phyloP scores from a whole-genome alignment of 441 rosid genomes.

The Mallotus japonicus region DNA sequence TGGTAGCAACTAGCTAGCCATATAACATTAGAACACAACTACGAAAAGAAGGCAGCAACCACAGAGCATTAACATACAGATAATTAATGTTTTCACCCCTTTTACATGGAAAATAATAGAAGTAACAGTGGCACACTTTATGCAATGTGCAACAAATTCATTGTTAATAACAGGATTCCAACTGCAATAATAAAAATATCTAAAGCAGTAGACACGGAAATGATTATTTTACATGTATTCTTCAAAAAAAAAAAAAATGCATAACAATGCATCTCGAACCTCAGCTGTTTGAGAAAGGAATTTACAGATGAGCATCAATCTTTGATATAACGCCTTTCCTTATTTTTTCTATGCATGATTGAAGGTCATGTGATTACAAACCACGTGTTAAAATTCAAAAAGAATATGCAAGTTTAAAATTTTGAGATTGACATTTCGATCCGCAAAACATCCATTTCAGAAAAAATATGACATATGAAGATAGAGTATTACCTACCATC shows the following conservation, averaged over 20 bases:
- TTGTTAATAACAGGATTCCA: not conserved
- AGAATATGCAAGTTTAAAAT: not conserved
- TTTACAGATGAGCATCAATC: not conserved
- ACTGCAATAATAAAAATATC: not conserved
- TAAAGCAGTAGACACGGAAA: not conserved
- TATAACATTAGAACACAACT: not conserved
- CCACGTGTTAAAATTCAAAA: not conserved
- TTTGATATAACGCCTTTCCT: not conserved
- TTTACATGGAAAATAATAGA: not conserved
- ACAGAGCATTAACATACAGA: not conserved
- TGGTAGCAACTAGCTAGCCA: not conserved
- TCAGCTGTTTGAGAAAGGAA: not conserved
- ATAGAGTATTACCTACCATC: slow-evolving; percentile 62
- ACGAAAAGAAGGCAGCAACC: not conserved
- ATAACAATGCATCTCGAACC: not conserved
- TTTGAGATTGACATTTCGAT: not conserved
- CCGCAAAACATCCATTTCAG: not conserved
- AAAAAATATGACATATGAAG: slow-evolving; percentile 16
- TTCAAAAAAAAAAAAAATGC: not conserved
- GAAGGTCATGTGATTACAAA: too few relatives aligned
- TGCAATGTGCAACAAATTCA: not conserved
- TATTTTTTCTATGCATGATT: not conserved
- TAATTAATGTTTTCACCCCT: not conserved
- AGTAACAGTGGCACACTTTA: not conserved
- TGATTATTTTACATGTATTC: not conserved